phyloP scores from a whole-genome alignment of 208 protist genomes.

The Trypanosoma congolense region DNA sequence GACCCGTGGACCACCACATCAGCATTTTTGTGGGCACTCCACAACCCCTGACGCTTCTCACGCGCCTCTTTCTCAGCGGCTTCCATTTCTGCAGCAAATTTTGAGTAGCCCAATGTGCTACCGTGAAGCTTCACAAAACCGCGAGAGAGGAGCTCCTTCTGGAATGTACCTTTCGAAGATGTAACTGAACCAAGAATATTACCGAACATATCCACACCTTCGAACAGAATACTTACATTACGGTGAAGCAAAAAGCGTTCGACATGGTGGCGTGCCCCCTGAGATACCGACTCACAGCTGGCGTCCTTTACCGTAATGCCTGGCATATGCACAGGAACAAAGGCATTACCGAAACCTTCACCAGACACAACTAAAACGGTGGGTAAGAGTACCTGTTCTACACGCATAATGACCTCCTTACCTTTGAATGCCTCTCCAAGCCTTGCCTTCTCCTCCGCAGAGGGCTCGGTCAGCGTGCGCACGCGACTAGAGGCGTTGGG shows the following conservation, averaged over 20 bases:
- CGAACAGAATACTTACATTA: slow-evolving; percentile 72
- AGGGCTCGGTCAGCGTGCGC: slow-evolving; percentile 47
- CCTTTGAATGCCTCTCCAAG: slow-evolving; percentile 43
- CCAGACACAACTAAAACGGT: slow-evolving; percentile 45
- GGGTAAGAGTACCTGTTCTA: slow-evolving; percentile 74
- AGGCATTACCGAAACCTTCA: slow-evolving; percentile 45
- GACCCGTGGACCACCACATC: slow-evolving; percentile 6
- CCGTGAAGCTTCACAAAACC: slow-evolving; percentile 71
- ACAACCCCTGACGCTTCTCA: slow-evolving; percentile 46
- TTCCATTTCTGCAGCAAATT: slow-evolving; percentile 35
- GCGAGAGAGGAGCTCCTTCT: slow-evolving; percentile 76
- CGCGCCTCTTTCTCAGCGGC: slow-evolving; percentile 59
- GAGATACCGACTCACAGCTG: slow-evolving; percentile 23
- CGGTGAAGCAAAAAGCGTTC: slow-evolving; percentile 81
- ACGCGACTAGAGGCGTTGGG: slow-evolving; percentile 52
- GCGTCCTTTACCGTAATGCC: slow-evolving; percentile 73
- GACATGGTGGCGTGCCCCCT: slow-evolving; percentile 55
- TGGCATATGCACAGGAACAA: slow-evolving; percentile 71
- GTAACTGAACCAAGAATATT: slow-evolving; percentile 80
- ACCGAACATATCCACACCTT: slow-evolving; percentile 69
- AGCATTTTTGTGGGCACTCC: slow-evolving; percentile 44
- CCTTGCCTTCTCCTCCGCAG: slow-evolving; percentile 35
- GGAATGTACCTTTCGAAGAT: slow-evolving; percentile 76
- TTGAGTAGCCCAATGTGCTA: slow-evolving; percentile 43
- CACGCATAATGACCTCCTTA: slow-evolving; percentile 50